phyloP scores from a whole-genome alignment of 164 flowering plant genomes.

The Liriodendron chinense region DNA sequence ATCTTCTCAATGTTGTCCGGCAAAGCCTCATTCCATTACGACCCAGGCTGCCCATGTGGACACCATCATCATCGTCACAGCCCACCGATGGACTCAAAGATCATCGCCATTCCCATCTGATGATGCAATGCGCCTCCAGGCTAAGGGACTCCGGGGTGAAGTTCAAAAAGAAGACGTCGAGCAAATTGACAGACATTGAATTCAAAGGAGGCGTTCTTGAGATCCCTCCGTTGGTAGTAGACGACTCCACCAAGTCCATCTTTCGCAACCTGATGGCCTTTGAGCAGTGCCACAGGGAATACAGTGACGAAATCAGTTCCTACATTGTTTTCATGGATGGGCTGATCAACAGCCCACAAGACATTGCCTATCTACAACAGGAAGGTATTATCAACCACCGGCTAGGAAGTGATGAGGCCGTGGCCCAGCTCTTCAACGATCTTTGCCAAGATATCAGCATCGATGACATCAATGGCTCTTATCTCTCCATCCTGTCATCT shows the following conservation, averaged over 20 bases:
- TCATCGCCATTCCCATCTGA: background rate
- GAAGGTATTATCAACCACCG: too few relatives aligned
- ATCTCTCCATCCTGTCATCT: slow-evolving; percentile 16
- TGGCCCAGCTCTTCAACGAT: slow-evolving; percentile 19
- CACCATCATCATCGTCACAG: too few relatives aligned
- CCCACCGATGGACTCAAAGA: background rate
- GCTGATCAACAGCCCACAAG: too few relatives aligned
- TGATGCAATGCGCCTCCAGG: background rate
- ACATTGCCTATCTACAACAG: too few relatives aligned
- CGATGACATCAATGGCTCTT: slow-evolving; percentile 17
- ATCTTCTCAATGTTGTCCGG: too few relatives aligned
- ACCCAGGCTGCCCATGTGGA: too few relatives aligned
- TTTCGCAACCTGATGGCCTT: too few relatives aligned
- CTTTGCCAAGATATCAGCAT: background rate
- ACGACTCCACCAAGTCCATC: too few relatives aligned
- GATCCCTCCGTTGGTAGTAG: too few relatives aligned
- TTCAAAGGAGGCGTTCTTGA: too few relatives aligned
- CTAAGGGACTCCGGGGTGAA: background rate
- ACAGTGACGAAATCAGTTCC: slow-evolving; percentile 15
- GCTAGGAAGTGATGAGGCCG: slow-evolving; percentile 15
- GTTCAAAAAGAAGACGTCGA: slow-evolving; percentile 10
- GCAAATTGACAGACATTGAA: slow-evolving; percentile 14
- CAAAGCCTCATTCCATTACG: too few relatives aligned
- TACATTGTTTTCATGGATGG: slow-evolving; percentile 7
- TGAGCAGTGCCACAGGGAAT: too few relatives aligned